Evolutionary conservation across 768 basidiomycete species (phyloP), one percentile per base, ranked within the genome.

Genomic region (Tricholoma furcatifolium): DNA sequence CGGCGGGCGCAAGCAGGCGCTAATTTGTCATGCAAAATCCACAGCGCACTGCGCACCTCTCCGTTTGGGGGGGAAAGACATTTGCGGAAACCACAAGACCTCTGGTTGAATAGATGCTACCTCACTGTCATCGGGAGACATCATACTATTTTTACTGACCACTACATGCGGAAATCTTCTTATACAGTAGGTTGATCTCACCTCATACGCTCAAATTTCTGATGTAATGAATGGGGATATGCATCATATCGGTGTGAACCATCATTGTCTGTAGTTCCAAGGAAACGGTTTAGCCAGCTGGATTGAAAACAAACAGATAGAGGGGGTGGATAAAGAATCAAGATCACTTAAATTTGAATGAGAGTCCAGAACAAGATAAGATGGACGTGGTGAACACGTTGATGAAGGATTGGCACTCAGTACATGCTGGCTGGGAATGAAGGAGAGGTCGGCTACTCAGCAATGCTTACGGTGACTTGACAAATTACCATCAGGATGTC

Each of bases 381-480:
- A 27, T 27, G 27, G 7, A 27, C 27, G 27, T 27, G 27, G 27
- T 27, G 27, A 27, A 27, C 27, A 27, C 7, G 3, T 3, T 27
- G 27, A 27, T 27, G 27, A 27, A 27, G 27, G 41, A 32, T 12
- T 12, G 11, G 35, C 18, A 14, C n/a, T n/a, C n/a, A n/a, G n/a
- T n/a, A n/a, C n/a, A n/a, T n/a, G n/a, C n/a, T n/a, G n/a, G 39
- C 15, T 39, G 48, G 43, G n/a, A n/a, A 17, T 50, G 42, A 32
- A 31, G 30, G 10, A 21, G 24, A 10, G 23, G 9, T 48, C 58
- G 58, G 58, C 43, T 59, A 59, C 56, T 60, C 31, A 56, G 44
- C 43, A 23, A 34, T 46, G 35, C 27, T 43, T 40, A 54, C 59
- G 59, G 56, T 47, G 54, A 53, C 54, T 60, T 58, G 51, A 55